These are phyloP conservation scores for Coemansia sp. DNA, from an alignment of 192 early-diverging fungal species.

Conservation along the genomic window DNA sequence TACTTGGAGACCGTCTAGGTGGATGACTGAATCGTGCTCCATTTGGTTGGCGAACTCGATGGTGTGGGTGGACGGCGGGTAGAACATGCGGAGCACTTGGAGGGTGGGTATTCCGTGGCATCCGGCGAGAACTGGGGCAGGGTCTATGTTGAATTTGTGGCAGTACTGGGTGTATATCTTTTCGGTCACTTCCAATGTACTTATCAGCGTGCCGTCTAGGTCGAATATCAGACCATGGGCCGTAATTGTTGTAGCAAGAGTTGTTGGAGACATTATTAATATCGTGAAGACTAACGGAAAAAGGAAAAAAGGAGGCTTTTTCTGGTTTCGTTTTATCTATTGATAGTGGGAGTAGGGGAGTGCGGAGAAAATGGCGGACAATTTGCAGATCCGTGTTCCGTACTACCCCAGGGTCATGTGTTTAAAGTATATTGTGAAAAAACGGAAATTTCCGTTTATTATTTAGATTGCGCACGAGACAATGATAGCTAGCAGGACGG, in stretches of 20 bases:
- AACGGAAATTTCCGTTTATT: background rate
- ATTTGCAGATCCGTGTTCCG: background rate
- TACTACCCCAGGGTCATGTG: background rate
- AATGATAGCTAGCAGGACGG: background rate
- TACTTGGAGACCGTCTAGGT: constrained; percentile 10
- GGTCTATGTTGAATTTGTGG: constrained; percentile 15
- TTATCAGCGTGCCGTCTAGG: constrained; percentile 35
- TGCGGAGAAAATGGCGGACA: too few relatives aligned
- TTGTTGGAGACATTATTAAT: background rate
- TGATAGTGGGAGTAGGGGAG: too few relatives aligned
- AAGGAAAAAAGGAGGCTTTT: background rate
- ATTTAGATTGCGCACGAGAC: background rate
- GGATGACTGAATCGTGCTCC: constrained; percentile 12
- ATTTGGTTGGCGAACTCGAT: constrained; percentile 16
- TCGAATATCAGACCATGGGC: constrained; percentile 17
- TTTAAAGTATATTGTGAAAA: too few relatives aligned
- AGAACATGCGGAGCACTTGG: constrained; percentile 28
- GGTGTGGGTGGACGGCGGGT: constrained; percentile 18
- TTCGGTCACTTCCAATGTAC: constrained; percentile 20
- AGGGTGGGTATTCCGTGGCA: constrained; percentile 43
- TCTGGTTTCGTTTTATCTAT: background rate
- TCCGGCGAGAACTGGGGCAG: constrained; percentile 8
- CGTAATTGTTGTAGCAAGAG: background rate
- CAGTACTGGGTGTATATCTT: constrained; percentile 18
- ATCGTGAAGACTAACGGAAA: background rate